A percentile compares a stretch with the other conserved stretches of the same genome.
phyloP scores from a whole-genome alignment of 176 grass and related monocot species.

The Cymbopogon citratus region DNA sequence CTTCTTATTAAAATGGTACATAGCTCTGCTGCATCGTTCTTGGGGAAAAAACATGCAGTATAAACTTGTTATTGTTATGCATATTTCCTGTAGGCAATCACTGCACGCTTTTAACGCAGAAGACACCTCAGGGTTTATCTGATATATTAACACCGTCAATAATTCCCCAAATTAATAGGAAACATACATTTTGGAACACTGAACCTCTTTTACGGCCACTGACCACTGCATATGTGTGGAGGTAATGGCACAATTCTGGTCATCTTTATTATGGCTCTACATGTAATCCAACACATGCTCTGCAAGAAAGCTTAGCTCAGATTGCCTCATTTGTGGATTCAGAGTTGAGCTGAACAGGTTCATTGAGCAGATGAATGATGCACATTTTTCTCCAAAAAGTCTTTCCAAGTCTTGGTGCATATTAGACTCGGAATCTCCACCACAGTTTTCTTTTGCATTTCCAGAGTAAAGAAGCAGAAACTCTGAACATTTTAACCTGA shows the following conservation, averaged over 20 bases:
- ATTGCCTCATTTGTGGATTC: constrained; percentile 24
- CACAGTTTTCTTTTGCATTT: constrained; percentile 25
- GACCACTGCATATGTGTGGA: background rate
- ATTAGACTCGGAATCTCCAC: background rate
- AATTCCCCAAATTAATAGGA: background rate
- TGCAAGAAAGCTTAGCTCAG: constrained; percentile 38
- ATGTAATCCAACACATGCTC: constrained; percentile 38
- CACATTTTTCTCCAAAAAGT: constrained; percentile 39
- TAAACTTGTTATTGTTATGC: too few relatives aligned
- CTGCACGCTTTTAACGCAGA: background rate
- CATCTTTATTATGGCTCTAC: background rate
- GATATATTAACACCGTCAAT: background rate
- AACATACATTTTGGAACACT: background rate
- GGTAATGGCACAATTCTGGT: background rate
- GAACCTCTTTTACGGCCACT: background rate
- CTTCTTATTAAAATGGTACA: too few relatives aligned
- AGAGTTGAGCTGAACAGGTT: constrained; percentile 35
- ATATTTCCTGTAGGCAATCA: background rate
- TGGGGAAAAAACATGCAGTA: too few relatives aligned
- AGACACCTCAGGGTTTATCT: background rate
- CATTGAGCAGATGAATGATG: constrained; percentile 32
- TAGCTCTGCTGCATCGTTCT: too few relatives aligned
- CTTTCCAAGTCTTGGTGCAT: constrained; percentile 30
- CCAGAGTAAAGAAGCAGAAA: constrained; percentile 50
- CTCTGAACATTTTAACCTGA: constrained; percentile 55